Evolutionary conservation across 768 basidiomycete species (phyloP).

Genomic region (Suillus spraguei): DNA sequence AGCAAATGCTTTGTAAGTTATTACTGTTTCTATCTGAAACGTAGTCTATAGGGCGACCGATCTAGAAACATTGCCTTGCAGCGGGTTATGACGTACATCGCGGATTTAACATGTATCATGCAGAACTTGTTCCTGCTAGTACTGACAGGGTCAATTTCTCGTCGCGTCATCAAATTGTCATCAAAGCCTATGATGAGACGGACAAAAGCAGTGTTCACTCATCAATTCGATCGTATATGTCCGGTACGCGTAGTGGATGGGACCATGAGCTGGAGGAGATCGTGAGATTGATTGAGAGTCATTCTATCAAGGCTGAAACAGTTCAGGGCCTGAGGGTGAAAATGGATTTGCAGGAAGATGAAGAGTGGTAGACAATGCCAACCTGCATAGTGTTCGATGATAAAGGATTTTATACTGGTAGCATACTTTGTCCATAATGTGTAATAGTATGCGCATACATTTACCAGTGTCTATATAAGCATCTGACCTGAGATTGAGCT

Average conservation of each 20-base stretch:
- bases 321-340: slow-evolving; percentile 8
- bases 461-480: too few species aligned
- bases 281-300: slow-evolving; percentile 6
- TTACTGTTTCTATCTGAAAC: neutral
- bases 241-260: neutral
- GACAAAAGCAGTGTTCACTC: slow-evolving; percentile 11
- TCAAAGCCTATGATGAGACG: slow-evolving; percentile 8
- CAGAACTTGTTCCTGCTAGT: slow-evolving; percentile 23
- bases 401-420: too few species aligned
- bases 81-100: slow-evolving; percentile 28
- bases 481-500: too few species aligned
- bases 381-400: neutral
- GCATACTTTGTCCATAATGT: neutral
- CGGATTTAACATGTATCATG: slow-evolving; percentile 28
- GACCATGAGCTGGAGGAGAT: slow-evolving; percentile 12
- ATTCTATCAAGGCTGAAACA: slow-evolving; percentile 12
- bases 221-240: neutral
- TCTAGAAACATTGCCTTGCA: slow-evolving; percentile 5
- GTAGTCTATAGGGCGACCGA: neutral
- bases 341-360: slow-evolving; percentile 7
- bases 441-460: neutral
- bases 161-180: slow-evolving; percentile 9
- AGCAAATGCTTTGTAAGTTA: slow-evolving; percentile 3
- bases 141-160: slow-evolving; percentile 11
- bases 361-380: neutral